phyloP scores from a whole-genome alignment of 169 alveolate genomes.

The Theileria parva region DNA sequence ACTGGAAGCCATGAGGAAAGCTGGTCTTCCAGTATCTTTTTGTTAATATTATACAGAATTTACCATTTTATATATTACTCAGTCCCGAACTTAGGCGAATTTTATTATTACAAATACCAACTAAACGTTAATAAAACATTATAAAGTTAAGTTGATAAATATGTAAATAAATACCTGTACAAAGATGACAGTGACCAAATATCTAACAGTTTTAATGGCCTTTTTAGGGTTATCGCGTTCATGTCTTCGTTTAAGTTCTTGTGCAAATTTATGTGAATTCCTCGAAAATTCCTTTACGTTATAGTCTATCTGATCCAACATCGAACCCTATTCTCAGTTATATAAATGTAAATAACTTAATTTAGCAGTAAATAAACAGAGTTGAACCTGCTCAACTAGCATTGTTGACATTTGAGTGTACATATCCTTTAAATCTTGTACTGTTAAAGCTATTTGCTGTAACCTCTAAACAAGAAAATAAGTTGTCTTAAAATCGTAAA shows the following conservation, averaged over 20 bases:
- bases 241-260: slow-evolving; percentile 25
- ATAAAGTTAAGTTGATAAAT: not conserved
- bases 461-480: slow-evolving; percentile 25
- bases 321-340: slow-evolving; percentile 50
- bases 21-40: slow-evolving; percentile 60
- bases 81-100: slow-evolving; percentile 30
- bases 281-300: slow-evolving; percentile 51
- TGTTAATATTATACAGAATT: not conserved
- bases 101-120: slow-evolving; percentile 42
- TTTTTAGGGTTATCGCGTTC: slow-evolving; percentile 46
- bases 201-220: slow-evolving; percentile 48
- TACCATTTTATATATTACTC: not conserved
- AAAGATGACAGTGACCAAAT: slow-evolving; percentile 39
- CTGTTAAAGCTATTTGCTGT: slow-evolving; percentile 59
- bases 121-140: not conserved
- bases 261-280: slow-evolving; percentile 42
- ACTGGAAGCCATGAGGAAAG: slow-evolving; percentile 36
- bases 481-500: not conserved
- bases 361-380: not conserved
- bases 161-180: slow-evolving; percentile 39
- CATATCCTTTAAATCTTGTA: slow-evolving; percentile 67
- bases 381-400: slow-evolving; percentile 65
- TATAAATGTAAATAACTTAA: not conserved
- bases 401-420: slow-evolving; percentile 62
- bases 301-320: slow-evolving; percentile 68